These are phyloP conservation scores for Helicocarpus griseus DNA, from an alignment of 2,329 filamentous ascomycete species.

Conservation along the genomic window DNA sequence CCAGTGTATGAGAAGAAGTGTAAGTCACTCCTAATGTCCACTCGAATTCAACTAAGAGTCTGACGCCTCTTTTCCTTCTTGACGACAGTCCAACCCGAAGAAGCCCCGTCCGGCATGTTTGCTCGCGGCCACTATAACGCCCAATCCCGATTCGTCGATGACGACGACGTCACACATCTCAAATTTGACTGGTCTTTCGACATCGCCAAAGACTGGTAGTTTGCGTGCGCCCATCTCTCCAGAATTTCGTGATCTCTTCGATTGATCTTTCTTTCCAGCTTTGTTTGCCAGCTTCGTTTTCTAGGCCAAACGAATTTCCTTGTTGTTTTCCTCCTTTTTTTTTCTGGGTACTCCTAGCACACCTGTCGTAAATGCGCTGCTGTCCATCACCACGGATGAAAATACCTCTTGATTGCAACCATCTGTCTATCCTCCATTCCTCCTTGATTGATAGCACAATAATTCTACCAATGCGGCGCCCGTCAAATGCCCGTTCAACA, in stretches of 20 bases:
- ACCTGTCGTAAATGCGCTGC: background rate
- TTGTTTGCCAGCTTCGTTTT: background rate
- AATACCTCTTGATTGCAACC: too few species aligned
- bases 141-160: constrained; percentile 82
- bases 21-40: too few species aligned
- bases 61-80: background rate
- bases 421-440: too few species aligned
- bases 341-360: background rate
- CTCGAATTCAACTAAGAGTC: background rate
- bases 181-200: constrained; percentile 95
- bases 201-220: constrained; percentile 85
- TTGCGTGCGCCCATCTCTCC: background rate
- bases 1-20: constrained; percentile 83
- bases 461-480: too few species aligned
- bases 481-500: background rate
- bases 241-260: background rate
- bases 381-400: background rate
- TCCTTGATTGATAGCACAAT: too few species aligned
- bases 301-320: background rate
- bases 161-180: constrained; percentile 84
- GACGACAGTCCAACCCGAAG: constrained; percentile 71
- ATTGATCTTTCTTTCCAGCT: background rate
- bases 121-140: constrained; percentile 85
- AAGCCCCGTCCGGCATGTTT: constrained; percentile 84
- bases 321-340: background rate